Percentiles rank a stretch among this genome's conserved stretches.
Conservation (phyloP, 2,329 filamentous ascomycete genomes). For the Venturia oleaginea region DNA sequence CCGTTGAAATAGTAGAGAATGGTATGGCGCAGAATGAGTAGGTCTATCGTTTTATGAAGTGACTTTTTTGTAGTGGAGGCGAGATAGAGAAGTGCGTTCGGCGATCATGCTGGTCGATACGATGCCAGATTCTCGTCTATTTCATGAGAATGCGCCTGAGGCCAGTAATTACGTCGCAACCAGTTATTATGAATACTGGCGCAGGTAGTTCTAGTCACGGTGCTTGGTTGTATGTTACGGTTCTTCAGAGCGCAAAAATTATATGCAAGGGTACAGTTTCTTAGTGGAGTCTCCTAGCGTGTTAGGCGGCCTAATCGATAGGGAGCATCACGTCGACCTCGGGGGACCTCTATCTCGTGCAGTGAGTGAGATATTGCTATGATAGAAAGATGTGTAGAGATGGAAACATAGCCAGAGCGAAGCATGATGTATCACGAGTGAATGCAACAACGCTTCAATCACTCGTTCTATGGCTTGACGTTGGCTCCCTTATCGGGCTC, state of each 20-base stretch:
- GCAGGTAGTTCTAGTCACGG: not conserved
- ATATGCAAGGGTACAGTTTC: not conserved
- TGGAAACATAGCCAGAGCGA: not conserved
- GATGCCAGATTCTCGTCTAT: not conserved
- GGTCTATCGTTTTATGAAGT: not conserved
- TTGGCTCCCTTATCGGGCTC: not conserved
- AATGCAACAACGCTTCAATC: too few species aligned
- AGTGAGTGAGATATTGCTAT: not conserved
- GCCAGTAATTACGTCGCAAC: not conserved
- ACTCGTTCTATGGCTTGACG: not conserved
- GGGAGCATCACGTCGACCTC: not conserved
- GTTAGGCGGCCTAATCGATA: not conserved
- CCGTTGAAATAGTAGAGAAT: not conserved
- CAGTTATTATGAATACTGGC: not conserved
- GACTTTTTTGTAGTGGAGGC: not conserved
- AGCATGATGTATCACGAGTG: not conserved
- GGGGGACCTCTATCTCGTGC: not conserved
- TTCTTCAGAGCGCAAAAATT: not conserved
- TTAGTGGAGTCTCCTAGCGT: not conserved
- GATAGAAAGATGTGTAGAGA: not conserved
- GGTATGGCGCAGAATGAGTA: not conserved
- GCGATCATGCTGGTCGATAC: not conserved
- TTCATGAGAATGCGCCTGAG: not conserved
- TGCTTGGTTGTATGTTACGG: not conserved
- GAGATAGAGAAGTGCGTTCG: not conserved